phyloP scores from a whole-genome alignment of 805 yeast species.

The Komagataella phaffii region DNA sequence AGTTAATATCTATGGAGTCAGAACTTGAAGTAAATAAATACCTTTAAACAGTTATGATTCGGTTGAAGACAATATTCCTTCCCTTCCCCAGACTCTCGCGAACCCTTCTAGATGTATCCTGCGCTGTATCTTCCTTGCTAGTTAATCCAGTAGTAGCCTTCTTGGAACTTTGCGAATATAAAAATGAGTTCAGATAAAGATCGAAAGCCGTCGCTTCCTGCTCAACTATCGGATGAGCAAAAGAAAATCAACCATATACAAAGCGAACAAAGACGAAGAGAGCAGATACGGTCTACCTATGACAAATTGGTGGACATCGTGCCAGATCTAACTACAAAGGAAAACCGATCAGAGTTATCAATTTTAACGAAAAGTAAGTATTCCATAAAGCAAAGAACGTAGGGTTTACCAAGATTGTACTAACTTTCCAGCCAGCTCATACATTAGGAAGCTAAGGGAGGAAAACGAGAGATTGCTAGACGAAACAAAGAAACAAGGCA shows the following conservation, averaged over 20 bases:
- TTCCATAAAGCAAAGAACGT: neutral
- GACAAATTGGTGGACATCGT: conserved; percentile 63
- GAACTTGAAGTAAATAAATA: no score
- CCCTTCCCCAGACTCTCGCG: no score
- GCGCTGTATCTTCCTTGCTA: no score
- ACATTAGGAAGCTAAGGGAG: conserved; percentile 32
- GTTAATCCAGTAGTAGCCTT: no score
- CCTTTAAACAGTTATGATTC: no score
- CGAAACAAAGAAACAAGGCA: conserved; percentile 23
- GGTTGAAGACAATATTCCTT: no score
- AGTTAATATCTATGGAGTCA: no score
- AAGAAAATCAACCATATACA: conserved; percentile 20
- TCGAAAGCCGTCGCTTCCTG: neutral
- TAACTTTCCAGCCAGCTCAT: conserved; percentile 26
- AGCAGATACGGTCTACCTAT: conserved; percentile 72
- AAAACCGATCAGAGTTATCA: conserved; percentile 68
- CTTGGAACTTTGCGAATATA: no score
- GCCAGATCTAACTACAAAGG: conserved; percentile 56
- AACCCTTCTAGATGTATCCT: no score
- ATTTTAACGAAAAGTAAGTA: conserved; percentile 42
- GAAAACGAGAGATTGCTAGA: conserved; percentile 34
- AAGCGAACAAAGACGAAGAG: conserved; percentile 77
- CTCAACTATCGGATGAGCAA: conserved; percentile 15
- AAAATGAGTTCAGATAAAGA: neutral
- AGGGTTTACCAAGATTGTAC: neutral